Evolutionary conservation across 108 stramenopile genomes (phyloP).

Genomic region (Conticribra guillardii): DNA sequence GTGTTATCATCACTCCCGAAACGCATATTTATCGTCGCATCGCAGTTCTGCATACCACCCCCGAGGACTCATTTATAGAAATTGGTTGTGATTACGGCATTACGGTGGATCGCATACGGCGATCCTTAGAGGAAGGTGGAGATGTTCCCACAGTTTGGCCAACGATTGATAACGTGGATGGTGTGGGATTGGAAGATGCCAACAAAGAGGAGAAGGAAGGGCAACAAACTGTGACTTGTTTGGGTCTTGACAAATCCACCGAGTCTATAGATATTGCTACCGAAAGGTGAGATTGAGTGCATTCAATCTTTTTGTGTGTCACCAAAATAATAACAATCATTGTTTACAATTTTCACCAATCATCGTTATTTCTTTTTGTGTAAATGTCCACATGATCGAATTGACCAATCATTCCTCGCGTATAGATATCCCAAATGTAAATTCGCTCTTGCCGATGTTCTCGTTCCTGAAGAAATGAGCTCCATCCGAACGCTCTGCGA

Average conservation of each 20-base stretch:
- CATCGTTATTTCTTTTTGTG: no score
- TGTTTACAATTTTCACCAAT: no score
- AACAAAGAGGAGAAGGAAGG: conserved; percentile 3
- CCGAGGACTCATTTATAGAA: conserved; percentile 75
- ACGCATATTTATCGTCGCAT: conserved; percentile 73
- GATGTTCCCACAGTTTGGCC: conserved; percentile 42
- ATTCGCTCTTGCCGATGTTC: conserved; percentile 55
- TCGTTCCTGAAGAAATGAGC: conserved; percentile 34
- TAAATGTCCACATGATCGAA: no score
- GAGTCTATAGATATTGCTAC: conserved; percentile 70
- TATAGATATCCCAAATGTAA: conserved; percentile 56
- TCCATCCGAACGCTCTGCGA: conserved; percentile 25
- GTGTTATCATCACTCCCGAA: conserved; percentile 69
- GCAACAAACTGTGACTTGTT: conserved; percentile 11
- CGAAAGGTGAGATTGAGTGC: conserved; percentile 26
- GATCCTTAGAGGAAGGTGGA: conserved; percentile 41
- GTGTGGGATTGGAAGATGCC: not conserved
- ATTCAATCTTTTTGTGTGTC: not conserved
- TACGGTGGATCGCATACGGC: conserved; percentile 54
- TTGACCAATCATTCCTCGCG: not conserved
- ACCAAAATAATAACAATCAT: not conserved
- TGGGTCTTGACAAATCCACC: conserved; percentile 78
- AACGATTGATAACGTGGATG: not conserved
- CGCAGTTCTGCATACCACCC: conserved; percentile 59
- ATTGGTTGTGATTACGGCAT: conserved; percentile 84